A percentile compares a stretch with the other conserved stretches of the same genome.
phyloP scores from a whole-genome alignment of 495 filamentous ascomycete genomes.

The Podospora fimiseda region DNA sequence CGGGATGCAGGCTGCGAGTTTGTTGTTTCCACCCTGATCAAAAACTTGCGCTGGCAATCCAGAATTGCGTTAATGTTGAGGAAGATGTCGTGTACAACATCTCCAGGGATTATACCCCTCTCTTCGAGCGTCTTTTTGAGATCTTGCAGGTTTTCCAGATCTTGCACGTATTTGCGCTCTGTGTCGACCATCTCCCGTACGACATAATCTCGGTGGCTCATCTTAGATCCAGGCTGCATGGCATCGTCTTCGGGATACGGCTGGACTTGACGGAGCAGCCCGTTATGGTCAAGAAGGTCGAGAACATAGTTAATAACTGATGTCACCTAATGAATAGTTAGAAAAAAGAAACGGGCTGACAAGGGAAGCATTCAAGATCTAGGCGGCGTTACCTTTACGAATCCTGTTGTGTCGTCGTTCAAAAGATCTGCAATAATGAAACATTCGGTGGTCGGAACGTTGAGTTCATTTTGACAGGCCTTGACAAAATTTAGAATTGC shows the following conservation, averaged over 20 bases:
- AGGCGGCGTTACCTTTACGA: slow-evolving; percentile 72
- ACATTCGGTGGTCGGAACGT: slow-evolving; percentile 70
- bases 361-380: too few species aligned
- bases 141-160: slow-evolving; percentile 87
- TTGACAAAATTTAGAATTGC: slow-evolving; percentile 53
- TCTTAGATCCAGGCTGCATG: slow-evolving; percentile 44
- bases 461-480: slow-evolving; percentile 57
- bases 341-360: background rate
- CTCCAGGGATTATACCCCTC: slow-evolving; percentile 79
- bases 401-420: slow-evolving; percentile 90
- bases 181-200: slow-evolving; percentile 87
- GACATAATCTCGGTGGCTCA: slow-evolving; percentile 81
- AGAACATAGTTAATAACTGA: slow-evolving; percentile 86
- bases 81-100: slow-evolving; percentile 91
- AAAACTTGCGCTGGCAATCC: slow-evolving; percentile 89
- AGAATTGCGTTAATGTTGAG: slow-evolving; percentile 89
- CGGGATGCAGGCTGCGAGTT: slow-evolving; percentile 69
- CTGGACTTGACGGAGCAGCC: slow-evolving; percentile 56
- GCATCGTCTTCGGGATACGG: slow-evolving; percentile 40
- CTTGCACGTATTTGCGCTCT: slow-evolving; percentile 97
- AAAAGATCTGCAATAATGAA: slow-evolving; percentile 90
- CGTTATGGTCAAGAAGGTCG: slow-evolving; percentile 71
- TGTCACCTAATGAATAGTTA: slow-evolving; percentile 34
- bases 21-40: slow-evolving; percentile 92
- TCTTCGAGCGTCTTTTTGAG: slow-evolving; percentile 87